Percentiles rank a stretch among this genome's conserved stretches.
phyloP scores from a whole-genome alignment of 768 basidiomycete genomes.

The Lyophyllum atratum region DNA sequence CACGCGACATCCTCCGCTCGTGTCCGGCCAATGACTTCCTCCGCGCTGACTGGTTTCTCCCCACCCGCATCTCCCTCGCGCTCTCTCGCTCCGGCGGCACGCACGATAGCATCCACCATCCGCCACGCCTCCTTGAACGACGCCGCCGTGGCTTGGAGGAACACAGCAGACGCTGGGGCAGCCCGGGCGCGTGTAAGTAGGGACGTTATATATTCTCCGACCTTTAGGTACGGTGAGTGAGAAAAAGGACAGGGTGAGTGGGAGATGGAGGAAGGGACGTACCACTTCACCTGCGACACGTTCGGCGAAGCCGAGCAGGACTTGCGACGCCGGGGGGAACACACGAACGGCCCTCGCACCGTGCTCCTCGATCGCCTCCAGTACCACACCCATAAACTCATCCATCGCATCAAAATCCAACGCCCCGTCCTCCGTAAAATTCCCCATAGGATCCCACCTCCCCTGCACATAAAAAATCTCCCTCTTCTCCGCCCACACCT shows the following conservation, averaged over 20 bases:
- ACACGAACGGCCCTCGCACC: constrained; percentile 82
- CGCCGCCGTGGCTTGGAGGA: constrained; percentile 85
- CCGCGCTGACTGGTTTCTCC: neutral
- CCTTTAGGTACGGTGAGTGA: constrained; percentile 37
- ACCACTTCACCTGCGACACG: constrained; percentile 85
- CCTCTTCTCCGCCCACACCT: constrained; percentile 93
- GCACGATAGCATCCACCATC: constrained; percentile 75
- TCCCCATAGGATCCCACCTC: constrained; percentile 79
- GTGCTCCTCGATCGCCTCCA: constrained; percentile 68
- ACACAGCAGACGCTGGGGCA: constrained; percentile 54
- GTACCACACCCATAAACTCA: constrained; percentile 73
- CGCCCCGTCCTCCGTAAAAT: constrained; percentile 67
- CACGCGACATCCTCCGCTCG: constrained; percentile 84
- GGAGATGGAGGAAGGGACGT: constrained; percentile 23
- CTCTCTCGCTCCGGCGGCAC: constrained; percentile 46
- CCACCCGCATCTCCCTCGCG: neutral
- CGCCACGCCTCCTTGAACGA: constrained; percentile 88
- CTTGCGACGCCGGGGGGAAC: constrained; percentile 80
- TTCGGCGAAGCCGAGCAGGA: constrained; percentile 81
- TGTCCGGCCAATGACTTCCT: constrained; percentile 16
- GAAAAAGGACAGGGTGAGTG: neutral
- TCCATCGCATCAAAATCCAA: constrained; percentile 96
- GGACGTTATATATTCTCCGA: constrained; percentile 84
- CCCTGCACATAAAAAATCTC: constrained; percentile 91
- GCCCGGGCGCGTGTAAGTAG: constrained; percentile 73